Conservation (phyloP, 148 eudicot genomes). For the Agrostemma githago region DNA sequence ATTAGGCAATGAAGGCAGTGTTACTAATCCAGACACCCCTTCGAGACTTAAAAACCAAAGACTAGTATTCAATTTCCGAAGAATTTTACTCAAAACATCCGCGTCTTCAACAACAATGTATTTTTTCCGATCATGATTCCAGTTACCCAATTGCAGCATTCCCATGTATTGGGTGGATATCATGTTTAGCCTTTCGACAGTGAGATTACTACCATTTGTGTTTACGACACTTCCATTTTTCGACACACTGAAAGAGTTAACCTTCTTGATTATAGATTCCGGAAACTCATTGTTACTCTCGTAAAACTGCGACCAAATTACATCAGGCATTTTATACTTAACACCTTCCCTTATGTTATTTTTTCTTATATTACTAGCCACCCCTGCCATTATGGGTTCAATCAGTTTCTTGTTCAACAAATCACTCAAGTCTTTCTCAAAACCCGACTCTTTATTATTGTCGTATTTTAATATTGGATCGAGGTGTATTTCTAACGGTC, state of each 20-base stretch:
- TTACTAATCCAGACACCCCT: background rate
- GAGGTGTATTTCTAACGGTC: too few species aligned
- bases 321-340: background rate
- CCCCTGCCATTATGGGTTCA: background rate
- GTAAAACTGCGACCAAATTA: background rate
- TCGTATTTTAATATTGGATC: too few species aligned
- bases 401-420: background rate
- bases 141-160: background rate
- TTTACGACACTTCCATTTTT: background rate
- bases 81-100: background rate
- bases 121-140: background rate
- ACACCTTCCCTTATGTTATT: background rate
- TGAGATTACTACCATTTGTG: background rate
- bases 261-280: too few species aligned
- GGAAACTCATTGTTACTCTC: too few species aligned
- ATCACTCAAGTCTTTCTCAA: background rate
- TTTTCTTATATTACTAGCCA: background rate
- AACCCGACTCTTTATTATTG: background rate
- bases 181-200: background rate
- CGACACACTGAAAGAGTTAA: background rate
- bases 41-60: background rate
- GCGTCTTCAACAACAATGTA: background rate
- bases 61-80: background rate
- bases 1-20: background rate
- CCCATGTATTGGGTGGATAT: too few species aligned